Percentiles rank a stretch among this genome's conserved stretches.
phyloP scores from a whole-genome alignment of 2,329 filamentous ascomycete species.

The Pseudogymnoascus sp. region DNA sequence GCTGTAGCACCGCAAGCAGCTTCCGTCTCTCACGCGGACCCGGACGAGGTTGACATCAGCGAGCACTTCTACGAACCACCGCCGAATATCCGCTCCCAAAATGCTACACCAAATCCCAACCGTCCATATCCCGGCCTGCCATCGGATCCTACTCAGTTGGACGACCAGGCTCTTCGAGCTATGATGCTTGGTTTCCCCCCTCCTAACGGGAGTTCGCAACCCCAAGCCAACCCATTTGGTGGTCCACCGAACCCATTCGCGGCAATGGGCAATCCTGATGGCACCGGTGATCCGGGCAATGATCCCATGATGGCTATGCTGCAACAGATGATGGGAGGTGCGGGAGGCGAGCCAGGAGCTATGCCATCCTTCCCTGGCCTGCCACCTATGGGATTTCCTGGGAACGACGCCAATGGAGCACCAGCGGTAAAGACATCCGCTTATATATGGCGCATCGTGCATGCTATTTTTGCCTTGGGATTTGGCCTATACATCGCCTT shows the following conservation, averaged over 20 bases:
- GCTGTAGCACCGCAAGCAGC: slow-evolving; percentile 29
- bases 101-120: slow-evolving; percentile 20
- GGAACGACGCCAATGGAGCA: slow-evolving; percentile 22
- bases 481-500: slow-evolving; percentile 64
- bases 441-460: slow-evolving; percentile 62
- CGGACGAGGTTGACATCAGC: slow-evolving; percentile 71
- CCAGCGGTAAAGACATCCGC: slow-evolving; percentile 30
- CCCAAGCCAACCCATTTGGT: slow-evolving; percentile 29
- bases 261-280: slow-evolving; percentile 25
- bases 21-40: slow-evolving; percentile 44
- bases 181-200: slow-evolving; percentile 53
- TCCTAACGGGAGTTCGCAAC: slow-evolving; percentile 23
- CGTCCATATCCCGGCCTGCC: slow-evolving; percentile 20
- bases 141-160: slow-evolving; percentile 27
- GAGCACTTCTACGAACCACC: slow-evolving; percentile 57
- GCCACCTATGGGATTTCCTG: slow-evolving; percentile 30
- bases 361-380: slow-evolving; percentile 32
- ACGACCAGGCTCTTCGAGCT: slow-evolving; percentile 54
- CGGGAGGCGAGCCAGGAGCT: slow-evolving; percentile 25
- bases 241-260: slow-evolving; percentile 22
- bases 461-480: slow-evolving; percentile 61
- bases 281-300: slow-evolving; percentile 26
- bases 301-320: slow-evolving; percentile 69
- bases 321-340: slow-evolving; percentile 56
- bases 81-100: slow-evolving; percentile 32